These are phyloP conservation scores for Bolboschoenus planiculmis DNA, from an alignment of 176 grass and related monocot species.

Conservation along the genomic window DNA sequence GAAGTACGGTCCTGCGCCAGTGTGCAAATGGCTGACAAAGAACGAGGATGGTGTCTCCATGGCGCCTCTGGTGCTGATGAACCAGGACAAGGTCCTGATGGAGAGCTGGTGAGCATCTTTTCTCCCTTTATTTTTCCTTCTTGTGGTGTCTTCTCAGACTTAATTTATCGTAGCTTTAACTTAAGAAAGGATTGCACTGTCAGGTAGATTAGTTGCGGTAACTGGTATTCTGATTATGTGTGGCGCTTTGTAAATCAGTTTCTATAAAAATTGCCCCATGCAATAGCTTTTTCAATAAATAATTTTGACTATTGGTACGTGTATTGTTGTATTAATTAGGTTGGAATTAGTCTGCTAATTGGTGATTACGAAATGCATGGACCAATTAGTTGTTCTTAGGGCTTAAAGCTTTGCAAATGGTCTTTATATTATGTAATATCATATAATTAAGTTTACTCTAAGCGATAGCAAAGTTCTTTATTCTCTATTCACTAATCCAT, in stretches of 20 bases:
- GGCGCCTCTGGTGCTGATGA: constrained; percentile 75
- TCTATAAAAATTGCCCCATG: not conserved
- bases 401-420: not conserved
- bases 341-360: not conserved
- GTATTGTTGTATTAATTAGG: not conserved
- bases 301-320: not conserved
- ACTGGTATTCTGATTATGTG: not conserved
- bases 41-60: constrained; percentile 91
- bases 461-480: not conserved
- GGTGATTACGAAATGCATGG: not conserved
- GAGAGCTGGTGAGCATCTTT: constrained; percentile 66
- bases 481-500: not conserved
- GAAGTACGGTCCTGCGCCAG: constrained; percentile 38
- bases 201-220: not conserved
- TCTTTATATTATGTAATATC: not conserved
- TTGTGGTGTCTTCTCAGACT: not conserved
- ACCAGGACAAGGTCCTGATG: constrained; percentile 96
- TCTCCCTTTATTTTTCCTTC: not conserved
- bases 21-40: constrained; percentile 78
- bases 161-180: not conserved
- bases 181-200: not conserved
- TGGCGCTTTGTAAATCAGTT: not conserved
- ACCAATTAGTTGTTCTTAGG: not conserved
- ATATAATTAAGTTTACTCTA: not conserved
- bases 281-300: not conserved